phyloP scores from a whole-genome alignment of 768 basidiomycete genomes.

The Mycena vulgaris region DNA sequence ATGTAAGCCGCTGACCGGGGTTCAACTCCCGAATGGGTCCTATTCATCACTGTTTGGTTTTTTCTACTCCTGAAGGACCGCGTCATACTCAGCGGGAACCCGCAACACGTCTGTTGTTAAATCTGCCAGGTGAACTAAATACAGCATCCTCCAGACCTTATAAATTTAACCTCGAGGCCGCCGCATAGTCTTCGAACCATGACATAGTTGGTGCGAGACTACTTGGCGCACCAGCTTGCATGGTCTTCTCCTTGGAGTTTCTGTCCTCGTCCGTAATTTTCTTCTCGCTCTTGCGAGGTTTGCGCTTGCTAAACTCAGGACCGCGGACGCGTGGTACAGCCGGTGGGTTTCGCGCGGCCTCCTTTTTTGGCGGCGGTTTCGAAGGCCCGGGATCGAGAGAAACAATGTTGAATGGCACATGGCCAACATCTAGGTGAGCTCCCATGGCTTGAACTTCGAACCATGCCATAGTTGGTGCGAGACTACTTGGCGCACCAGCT shows the following conservation, averaged over 20 bases:
- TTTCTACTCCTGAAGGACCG: too few relatives aligned
- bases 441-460: constrained; percentile 59
- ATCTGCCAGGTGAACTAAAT: too few relatives aligned
- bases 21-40: too few relatives aligned
- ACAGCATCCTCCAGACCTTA: too few relatives aligned
- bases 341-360: constrained; percentile 61
- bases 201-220: constrained; percentile 59
- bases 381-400: constrained; percentile 45
- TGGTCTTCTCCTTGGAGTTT: constrained; percentile 57
- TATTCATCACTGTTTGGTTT: too few relatives aligned
- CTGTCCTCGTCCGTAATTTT: constrained; percentile 60
- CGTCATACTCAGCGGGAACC: too few relatives aligned
- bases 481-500: constrained; percentile 50
- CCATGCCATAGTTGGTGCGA: constrained; percentile 58
- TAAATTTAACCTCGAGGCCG: too few relatives aligned
- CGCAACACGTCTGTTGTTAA: too few relatives aligned
- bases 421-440: constrained; percentile 44
- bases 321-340: constrained; percentile 54
- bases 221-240: constrained; percentile 50
- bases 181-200: constrained; percentile 61
- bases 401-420: constrained; percentile 28
- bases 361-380: constrained; percentile 65
- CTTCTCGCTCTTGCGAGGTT: constrained; percentile 69
- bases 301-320: constrained; percentile 55
- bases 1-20: too few relatives aligned